Percentiles rank a stretch among this genome's conserved stretches.
phyloP scores from a whole-genome alignment of 768 basidiomycete genomes.

The Lentinula guzmanii region DNA sequence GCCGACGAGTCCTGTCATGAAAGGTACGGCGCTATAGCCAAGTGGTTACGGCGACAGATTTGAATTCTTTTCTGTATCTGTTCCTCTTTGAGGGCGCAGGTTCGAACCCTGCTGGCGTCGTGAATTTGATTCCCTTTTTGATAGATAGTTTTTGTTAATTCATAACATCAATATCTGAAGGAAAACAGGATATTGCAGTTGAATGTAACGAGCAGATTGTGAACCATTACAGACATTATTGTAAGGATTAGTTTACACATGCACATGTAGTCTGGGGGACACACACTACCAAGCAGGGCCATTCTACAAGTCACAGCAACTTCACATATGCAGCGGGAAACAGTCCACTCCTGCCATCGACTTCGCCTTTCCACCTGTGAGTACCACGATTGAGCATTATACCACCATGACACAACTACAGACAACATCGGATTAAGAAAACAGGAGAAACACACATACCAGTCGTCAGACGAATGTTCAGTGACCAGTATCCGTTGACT shows the following conservation, averaged over 20 bases:
- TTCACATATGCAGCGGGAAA: constrained; percentile 70
- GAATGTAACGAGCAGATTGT: too few species aligned
- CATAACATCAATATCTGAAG: background rate
- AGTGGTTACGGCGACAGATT: constrained; percentile 75
- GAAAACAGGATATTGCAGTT: too few species aligned
- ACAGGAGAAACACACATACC: constrained; percentile 37
- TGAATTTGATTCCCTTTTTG: background rate
- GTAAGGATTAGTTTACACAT: background rate
- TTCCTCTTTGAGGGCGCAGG: constrained; percentile 6
- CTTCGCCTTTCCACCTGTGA: constrained; percentile 63
- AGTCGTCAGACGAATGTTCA: constrained; percentile 68
- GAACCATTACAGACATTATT: too few species aligned
- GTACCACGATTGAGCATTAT: background rate
- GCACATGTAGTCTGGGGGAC: too few species aligned
- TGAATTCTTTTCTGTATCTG: background rate
- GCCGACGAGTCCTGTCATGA: background rate
- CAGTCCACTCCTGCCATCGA: constrained; percentile 50
- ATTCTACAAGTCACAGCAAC: constrained; percentile 31
- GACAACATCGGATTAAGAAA: constrained; percentile 1
- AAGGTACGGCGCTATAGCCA: constrained; percentile 59
- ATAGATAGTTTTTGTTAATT: constrained; percentile 1
- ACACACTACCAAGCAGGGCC: too few species aligned
- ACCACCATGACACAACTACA: background rate
- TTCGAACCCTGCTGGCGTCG: constrained; percentile 7
- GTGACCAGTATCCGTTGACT: constrained; percentile 57